Base-by-base conservation (phyloP, 495 filamentous ascomycete genomes). In the Penicillium goetzii region DNA sequence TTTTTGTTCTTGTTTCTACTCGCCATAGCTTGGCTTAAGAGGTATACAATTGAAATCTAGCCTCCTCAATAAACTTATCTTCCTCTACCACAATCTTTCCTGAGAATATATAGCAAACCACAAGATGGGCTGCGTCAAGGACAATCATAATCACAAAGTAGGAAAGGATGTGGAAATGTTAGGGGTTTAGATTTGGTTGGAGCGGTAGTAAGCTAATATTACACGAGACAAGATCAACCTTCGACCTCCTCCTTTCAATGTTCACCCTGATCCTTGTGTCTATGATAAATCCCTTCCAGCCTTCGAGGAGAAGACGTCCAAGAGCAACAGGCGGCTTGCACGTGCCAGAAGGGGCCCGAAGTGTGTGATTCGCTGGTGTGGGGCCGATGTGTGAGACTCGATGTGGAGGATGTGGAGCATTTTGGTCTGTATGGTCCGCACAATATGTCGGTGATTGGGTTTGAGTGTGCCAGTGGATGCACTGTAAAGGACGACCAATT, bases 1-100 rank as follows among this genome's bases (percentile, higher is more conserved):
- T 34, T 52, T 59, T 60, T 12, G 32, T 68, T 57, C 17, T 53
- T 40, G 32, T 33, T 49, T 64, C 17, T 56, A 59, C 53, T 52
- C 54, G 38, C 33, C 59, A 60, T 68, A 63, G 43, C 53, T 52
- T 47, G 33, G 49, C 28, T 36, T 38, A 15, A 21, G 47, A 40
- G 32, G 38, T 61, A 33, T 17, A 53, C 51, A 45, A 45, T 49
- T 30, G 19, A 51, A 59, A 55, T 55, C 19, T 21, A 36, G 28
- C 52, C 32, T 11, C 51, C 52, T 55, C 30, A 55, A 21, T n/a
- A 34, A 36, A 21, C 12, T 25, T 1, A 17, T 17, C 12, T 51
- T 17, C 47, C 8, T 30, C 25, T 7, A 17, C 14, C 25, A 28
- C 10, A 6, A 9, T 14, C 10, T 15, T 28, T 14, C 7, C 1